Base-by-base conservation (phyloP, 2,329 filamentous ascomycete species). In the Ilyonectria robusta region DNA sequence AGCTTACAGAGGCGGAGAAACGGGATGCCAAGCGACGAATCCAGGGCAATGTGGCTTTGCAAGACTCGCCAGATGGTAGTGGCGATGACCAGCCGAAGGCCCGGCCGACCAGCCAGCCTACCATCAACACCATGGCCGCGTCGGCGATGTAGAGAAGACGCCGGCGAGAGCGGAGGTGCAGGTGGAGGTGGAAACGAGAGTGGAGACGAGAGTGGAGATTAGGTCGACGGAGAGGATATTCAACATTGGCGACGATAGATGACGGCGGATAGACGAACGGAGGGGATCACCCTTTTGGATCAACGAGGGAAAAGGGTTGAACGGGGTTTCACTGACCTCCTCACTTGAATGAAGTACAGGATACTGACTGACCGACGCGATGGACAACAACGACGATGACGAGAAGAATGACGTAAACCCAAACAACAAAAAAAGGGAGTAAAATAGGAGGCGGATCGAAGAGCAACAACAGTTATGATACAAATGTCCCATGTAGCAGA, bases 11-110 rank as follows among this genome's bases (percentile, higher is more conserved):
- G 68, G 90, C 90, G 58, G 95, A 98, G 72, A 94, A 93, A 84
- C 88, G 91, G 78, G 93, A 95, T 29, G 95, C 95, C 35, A 93
- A 94, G 84, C 91, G 95, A 29, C 90, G 94, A 60, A 98, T 98
- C 71, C 85, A 88, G 75, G 88, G 88, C 62, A 84, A 82, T 69
- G 78, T 84, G 15, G 78, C 77, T 17, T 74, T 81, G 64, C 76
- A 81, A 56, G 81, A 83, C 40, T 83, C 81, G 23, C 78, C 81
- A 2, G 83, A 82, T 37, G 83, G 84, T 58, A 84, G 82, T 59
- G 78, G 78, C 26, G 81, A 78, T 40, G 72, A 72, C 58, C 60
- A 59, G 17, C 61, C 59, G 37, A 48, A 51, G 35, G 70, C 56
- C 31, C 73, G 75, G 19, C 74, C 69, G 62, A 71, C 74, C 13